These are phyloP conservation scores for Panaeolus papilionaceus DNA, from an alignment of 768 basidiomycete species.

Conservation along the genomic window DNA sequence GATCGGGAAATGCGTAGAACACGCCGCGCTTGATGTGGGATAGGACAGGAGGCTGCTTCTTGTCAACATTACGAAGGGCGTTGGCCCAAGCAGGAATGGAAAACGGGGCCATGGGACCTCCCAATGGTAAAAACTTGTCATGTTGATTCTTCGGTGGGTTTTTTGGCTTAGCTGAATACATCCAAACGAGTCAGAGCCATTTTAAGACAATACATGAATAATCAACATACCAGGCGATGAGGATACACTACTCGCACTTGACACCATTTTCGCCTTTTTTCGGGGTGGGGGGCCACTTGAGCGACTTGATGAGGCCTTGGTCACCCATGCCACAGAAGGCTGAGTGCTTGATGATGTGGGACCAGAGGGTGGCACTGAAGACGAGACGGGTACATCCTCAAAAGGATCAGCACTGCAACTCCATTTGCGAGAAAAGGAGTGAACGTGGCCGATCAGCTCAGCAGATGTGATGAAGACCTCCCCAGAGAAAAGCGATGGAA, in stretches of 20 bases:
- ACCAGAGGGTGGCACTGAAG: not conserved
- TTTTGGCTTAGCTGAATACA: not conserved
- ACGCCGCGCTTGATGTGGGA: no score
- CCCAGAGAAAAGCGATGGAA: not conserved
- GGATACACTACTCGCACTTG: not conserved
- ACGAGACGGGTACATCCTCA: not conserved
- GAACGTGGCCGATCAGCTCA: not conserved
- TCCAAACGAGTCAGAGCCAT: not conserved
- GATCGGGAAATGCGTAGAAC: no score
- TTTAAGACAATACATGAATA: not conserved
- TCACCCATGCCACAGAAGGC: not conserved
- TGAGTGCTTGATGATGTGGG: not conserved
- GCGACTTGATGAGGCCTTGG: not conserved
- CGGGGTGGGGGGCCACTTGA: not conserved
- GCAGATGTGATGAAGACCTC: not conserved
- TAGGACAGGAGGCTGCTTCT: no score
- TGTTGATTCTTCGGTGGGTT: not conserved
- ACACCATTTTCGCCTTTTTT: not conserved
- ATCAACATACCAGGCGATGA: not conserved
- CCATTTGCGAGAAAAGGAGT: conserved; percentile 11
- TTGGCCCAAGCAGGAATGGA: not conserved
- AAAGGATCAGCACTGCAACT: conserved; percentile 7
- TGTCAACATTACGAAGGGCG: no score
- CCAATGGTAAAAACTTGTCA: conserved; percentile 12
- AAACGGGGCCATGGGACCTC: conserved; percentile 13